Percentiles rank a stretch among this genome's conserved stretches.
Evolutionary conservation across 2,329 filamentous ascomycete species (phyloP).

Genomic region (Aphanocladium album): DNA sequence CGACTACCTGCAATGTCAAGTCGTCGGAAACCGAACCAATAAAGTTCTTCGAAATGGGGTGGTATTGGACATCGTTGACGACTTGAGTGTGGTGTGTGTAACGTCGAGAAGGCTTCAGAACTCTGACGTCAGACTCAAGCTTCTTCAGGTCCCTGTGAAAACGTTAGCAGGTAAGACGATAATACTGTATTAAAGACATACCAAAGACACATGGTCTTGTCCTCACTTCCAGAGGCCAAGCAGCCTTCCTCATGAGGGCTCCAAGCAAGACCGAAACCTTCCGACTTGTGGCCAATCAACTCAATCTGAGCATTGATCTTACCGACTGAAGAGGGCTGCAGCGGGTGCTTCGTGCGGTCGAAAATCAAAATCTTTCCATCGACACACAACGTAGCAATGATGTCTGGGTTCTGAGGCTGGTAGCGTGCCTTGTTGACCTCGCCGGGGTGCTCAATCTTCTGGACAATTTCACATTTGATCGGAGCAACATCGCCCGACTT

Average conservation of each 20-base stretch:
- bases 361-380: constrained; percentile 88
- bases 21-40: constrained; percentile 96
- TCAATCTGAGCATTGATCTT: constrained; percentile 77
- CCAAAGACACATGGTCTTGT: constrained; percentile 89
- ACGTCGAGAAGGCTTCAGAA: constrained; percentile 63
- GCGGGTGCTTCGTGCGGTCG: constrained; percentile 90
- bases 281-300: constrained; percentile 75
- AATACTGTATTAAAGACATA: constrained; percentile 34
- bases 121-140: constrained; percentile 64
- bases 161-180: constrained; percentile 15
- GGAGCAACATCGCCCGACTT: constrained; percentile 63
- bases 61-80: constrained; percentile 96
- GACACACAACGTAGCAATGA: constrained; percentile 88
- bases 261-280: constrained; percentile 93
- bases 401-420: constrained; percentile 93
- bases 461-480: constrained; percentile 86
- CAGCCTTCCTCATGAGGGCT: constrained; percentile 77
- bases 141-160: constrained; percentile 68
- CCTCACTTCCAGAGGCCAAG: constrained; percentile 86
- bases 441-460: constrained; percentile 92
- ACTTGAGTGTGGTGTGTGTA: constrained; percentile 87
- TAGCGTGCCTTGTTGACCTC: constrained; percentile 99
- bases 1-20: constrained; percentile 84
- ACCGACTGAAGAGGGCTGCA: constrained; percentile 58
- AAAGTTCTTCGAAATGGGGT: constrained; percentile 76